phyloP scores from a whole-genome alignment of 2,329 filamentous ascomycete species.

The Nemania abortiva region DNA sequence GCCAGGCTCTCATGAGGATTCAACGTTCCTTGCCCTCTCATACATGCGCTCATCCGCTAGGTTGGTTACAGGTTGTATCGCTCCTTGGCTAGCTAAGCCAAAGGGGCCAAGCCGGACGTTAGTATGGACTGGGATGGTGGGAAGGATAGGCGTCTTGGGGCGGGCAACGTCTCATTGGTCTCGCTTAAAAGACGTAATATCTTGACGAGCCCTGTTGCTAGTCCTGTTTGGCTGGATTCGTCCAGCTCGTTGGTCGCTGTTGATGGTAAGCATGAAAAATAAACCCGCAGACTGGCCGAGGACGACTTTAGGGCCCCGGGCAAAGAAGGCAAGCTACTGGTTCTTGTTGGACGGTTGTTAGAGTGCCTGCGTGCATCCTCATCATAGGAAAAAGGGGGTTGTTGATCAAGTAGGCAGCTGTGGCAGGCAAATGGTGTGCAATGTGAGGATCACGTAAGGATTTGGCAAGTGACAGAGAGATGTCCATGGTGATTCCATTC shows the following conservation, averaged over 20 bases:
- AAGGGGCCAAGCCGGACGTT: slow-evolving; percentile 19
- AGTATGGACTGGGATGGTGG: slow-evolving; percentile 16
- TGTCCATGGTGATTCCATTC: no score
- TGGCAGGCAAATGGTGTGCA: background rate
- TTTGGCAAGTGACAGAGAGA: no score
- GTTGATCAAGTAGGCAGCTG: background rate
- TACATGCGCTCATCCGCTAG: background rate
- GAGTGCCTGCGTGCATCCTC: background rate
- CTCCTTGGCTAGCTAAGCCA: slow-evolving; percentile 15
- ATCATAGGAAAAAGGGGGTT: background rate
- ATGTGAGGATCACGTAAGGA: no score
- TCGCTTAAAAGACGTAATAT: slow-evolving; percentile 30
- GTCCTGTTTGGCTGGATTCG: slow-evolving; percentile 17
- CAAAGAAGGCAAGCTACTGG: background rate
- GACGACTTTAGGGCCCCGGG: background rate
- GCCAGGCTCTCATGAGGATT: slow-evolving; percentile 25
- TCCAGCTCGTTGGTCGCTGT: background rate
- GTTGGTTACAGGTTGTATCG: slow-evolving; percentile 1
- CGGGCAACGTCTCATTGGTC: slow-evolving; percentile 24
- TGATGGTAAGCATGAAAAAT: slow-evolving; percentile 28
- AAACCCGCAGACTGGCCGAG: slow-evolving; percentile 30
- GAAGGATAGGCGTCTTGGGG: slow-evolving; percentile 7
- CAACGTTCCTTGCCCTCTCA: slow-evolving; percentile 4
- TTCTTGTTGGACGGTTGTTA: background rate
- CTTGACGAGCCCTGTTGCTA: slow-evolving; percentile 4